Evolutionary conservation across 108 stramenopile species (phyloP), one percentile per base, ranked within the genome.

Genomic region (Cyclotella atomus): DNA sequence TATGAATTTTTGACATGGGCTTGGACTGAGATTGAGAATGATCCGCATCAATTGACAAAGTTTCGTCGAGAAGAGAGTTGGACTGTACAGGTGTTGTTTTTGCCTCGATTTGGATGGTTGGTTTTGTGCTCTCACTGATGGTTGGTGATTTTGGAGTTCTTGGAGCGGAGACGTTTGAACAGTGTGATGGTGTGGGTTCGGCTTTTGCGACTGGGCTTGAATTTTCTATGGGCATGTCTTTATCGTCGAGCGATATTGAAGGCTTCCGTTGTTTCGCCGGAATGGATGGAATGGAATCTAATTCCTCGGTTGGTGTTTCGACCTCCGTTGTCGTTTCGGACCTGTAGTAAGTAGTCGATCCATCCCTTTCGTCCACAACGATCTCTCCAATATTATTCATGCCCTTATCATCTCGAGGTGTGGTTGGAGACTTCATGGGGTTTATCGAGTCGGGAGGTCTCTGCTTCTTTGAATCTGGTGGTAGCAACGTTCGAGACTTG

Each of bases 261-360:
- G 55, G 55, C 59, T 34, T n/a, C n/a, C n/a, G n/a, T n/a, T n/a
- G n/a, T n/a, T n/a, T 59, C n/a, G 9, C 45, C 53, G 25, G 56
- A 5, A 20, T 28, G 25, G 64, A 30, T 17, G 27, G 12, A 15
- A 17, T 1, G 0, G 45, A 46, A 1, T 70, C 59, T 9, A 19
- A 15, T 29, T 50, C 55, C 14, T 52, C 44, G 27, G 9, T 10
- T 8, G 71, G 76, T 23, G 63, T 64, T 30, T 45, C 59, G 19
- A 64, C 28, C 53, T 77, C 57, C 0, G 75, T 36, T 56, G 81
- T 49, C 34, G 53, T 41, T 53, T 76, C 75, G n/a, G 69, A 76
- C 34, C 57, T 62, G 56, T 59, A 76, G 23, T 66, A 60, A 27
- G 62, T 66, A 59, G 56, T 64, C n/a, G 81, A 65, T 34, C 70